Conservation (phyloP, 495 filamentous ascomycete genomes). For the Neurospora cerealis region DNA sequence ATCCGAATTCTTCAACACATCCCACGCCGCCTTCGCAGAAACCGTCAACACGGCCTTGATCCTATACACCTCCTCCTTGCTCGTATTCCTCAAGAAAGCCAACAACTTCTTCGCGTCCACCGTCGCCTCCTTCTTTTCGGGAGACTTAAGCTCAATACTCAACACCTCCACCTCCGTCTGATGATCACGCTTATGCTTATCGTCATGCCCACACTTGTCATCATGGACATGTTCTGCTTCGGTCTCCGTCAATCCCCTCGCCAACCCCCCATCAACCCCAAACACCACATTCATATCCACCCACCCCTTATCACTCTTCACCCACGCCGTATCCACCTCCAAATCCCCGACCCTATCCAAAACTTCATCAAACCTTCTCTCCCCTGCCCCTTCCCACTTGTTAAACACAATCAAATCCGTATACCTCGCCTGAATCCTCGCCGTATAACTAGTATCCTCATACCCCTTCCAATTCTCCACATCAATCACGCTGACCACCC, state of each 20-base stretch:
- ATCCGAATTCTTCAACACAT: conserved; percentile 49
- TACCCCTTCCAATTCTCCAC: conserved; percentile 97
- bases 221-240: conserved; percentile 21
- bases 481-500: conserved; percentile 86
- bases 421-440: conserved; percentile 76
- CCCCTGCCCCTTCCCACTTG: conserved; percentile 77
- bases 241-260: conserved; percentile 42
- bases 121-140: conserved; percentile 6
- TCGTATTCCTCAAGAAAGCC: conserved; percentile 54
- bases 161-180: conserved; percentile 87
- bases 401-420: conserved; percentile 92
- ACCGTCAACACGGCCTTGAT: conserved; percentile 81
- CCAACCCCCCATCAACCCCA: conserved; percentile 75
- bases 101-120: conserved; percentile 59
- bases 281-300: conserved; percentile 71
- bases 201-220: conserved; percentile 17
- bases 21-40: conserved; percentile 12
- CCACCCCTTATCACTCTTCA: conserved; percentile 67
- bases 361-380: conserved; percentile 68
- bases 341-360: conserved; percentile 80
- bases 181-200: conserved; percentile 37
- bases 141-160: conserved; percentile 51
- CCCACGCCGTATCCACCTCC: conserved; percentile 67
- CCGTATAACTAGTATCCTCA: conserved; percentile 80
- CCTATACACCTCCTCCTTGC: conserved; percentile 87